A percentile compares a stretch with the other conserved stretches of the same genome.
Evolutionary conservation across 305 asterid genomes (phyloP).

Genomic region (Rubia balearica): DNA sequence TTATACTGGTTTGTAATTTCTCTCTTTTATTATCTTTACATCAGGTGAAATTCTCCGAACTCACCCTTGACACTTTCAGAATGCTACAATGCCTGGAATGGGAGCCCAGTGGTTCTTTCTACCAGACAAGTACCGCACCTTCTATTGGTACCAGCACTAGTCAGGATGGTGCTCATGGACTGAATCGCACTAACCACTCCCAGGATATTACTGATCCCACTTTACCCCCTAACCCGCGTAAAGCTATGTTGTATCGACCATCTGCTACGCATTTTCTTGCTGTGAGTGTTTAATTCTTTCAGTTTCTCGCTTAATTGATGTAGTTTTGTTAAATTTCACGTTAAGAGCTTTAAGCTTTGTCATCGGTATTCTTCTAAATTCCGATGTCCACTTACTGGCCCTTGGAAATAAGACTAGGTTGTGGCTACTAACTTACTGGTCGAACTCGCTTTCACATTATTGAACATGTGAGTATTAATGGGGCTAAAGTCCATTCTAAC

Average conservation of each 20-base stretch:
- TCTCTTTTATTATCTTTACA: conserved; percentile 10
- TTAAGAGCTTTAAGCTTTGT: not conserved
- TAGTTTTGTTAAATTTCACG: not conserved
- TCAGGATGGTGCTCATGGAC: conserved; percentile 76
- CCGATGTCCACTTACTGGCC: not conserved
- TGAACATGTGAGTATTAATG: not conserved
- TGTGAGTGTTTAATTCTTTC: conserved; percentile 42
- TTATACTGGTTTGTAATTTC: conserved; percentile 9
- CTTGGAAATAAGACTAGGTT: not conserved
- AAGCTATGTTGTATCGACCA: conserved; percentile 83
- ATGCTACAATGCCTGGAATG: conserved; percentile 92
- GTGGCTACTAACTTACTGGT: not conserved
- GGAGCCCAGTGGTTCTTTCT: conserved; percentile 98
- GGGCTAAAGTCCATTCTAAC: not conserved
- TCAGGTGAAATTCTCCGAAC: conserved; percentile 92
- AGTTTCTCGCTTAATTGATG: not conserved
- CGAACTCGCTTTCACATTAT: not conserved
- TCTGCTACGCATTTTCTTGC: conserved; percentile 83
- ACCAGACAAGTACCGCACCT: conserved; percentile 48
- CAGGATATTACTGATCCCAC: conserved; percentile 92
- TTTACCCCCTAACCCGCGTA: conserved; percentile 84
- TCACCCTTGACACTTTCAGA: conserved; percentile 78
- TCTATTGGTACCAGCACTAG: conserved; percentile 47
- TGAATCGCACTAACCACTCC: conserved; percentile 51
- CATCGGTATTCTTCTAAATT: not conserved